Conservation (phyloP, 352 stramenopile species). For the Thraustotheca clavata region DNA sequence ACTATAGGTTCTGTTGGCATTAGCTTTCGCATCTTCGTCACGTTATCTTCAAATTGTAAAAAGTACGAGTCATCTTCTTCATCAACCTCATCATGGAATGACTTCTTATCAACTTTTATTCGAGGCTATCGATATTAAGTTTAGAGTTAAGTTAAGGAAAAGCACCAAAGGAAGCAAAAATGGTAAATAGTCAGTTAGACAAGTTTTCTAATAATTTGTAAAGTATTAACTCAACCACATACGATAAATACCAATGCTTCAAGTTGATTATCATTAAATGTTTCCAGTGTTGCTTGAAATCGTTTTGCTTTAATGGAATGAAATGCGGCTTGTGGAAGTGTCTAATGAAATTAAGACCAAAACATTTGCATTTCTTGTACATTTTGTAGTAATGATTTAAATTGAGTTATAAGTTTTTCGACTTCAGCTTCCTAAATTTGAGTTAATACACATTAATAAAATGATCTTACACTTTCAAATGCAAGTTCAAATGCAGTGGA, state of each 20-base stretch:
- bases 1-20: too few relatives aligned
- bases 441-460: neutral
- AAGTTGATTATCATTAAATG: neutral
- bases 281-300: neutral
- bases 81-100: neutral
- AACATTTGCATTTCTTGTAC: neutral
- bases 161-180: neutral
- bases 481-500: neutral
- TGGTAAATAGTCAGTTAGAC: neutral
- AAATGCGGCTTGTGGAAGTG: neutral
- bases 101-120: neutral
- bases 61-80: neutral
- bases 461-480: neutral
- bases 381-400: neutral
- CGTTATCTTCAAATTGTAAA: neutral
- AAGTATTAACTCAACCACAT: neutral
- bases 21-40: neutral
- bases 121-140: neutral
- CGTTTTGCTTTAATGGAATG: slow-evolving; percentile 3
- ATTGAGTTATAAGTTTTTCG: neutral
- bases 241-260: neutral
- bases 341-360: neutral
- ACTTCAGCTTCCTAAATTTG: neutral
- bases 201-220: neutral
- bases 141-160: neutral